These are phyloP conservation scores for Acorus gramineus DNA, from an alignment of 106 monocot genomes.

Conservation along the genomic window DNA sequence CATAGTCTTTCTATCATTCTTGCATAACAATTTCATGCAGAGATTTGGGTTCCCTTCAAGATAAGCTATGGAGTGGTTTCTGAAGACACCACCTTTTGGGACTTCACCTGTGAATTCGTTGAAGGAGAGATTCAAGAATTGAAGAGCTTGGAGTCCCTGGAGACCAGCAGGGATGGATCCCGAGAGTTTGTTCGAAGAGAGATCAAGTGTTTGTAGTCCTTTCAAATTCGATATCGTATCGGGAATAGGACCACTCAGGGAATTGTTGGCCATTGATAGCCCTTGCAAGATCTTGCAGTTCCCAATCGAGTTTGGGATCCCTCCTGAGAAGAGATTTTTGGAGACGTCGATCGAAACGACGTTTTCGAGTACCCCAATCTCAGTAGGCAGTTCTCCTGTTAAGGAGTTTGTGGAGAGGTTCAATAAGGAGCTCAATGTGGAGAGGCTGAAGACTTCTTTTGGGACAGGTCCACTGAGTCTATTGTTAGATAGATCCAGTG, in stretches of 20 bases:
- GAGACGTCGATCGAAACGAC: constrained; percentile 17
- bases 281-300: constrained; percentile 20
- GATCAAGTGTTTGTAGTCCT: constrained; percentile 27
- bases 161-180: constrained; percentile 18
- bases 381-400: constrained; percentile 15
- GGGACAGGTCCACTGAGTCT: constrained; percentile 24
- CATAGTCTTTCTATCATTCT: no score
- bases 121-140: constrained; percentile 20
- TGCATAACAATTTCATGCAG: constrained; percentile 1
- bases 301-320: constrained; percentile 20
- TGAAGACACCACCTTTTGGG: constrained; percentile 7
- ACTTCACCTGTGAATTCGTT: constrained; percentile 14
- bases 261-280: constrained; percentile 21
- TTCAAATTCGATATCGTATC: constrained; percentile 15
- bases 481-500: constrained; percentile 20
- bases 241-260: constrained; percentile 9
- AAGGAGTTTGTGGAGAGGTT: constrained; percentile 24
- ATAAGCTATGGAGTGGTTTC: constrained; percentile 4
- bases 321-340: constrained; percentile 13
- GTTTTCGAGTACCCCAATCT: constrained; percentile 13
- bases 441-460: constrained; percentile 8
- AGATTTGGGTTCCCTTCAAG: constrained; percentile 18
- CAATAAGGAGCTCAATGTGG: constrained; percentile 9
- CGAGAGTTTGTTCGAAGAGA: constrained; percentile 25
- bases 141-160: constrained; percentile 4